Base-by-base conservation (phyloP, 2,329 filamentous ascomycete genomes). In the Ceratocystis ficicola region DNA sequence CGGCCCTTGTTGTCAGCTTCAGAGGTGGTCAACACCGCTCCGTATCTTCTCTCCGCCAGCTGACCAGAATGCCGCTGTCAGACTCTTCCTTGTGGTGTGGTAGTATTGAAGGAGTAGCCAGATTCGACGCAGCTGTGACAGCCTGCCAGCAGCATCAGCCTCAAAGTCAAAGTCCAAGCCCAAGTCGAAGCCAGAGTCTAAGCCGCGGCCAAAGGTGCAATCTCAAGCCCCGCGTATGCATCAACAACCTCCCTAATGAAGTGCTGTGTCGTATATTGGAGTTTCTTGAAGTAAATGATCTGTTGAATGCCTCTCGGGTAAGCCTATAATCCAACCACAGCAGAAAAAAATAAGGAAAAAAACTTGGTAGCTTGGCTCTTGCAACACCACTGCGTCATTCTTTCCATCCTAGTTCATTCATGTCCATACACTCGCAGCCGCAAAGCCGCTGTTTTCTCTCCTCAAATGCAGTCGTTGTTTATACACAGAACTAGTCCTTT, bases 291-390 rank as follows among this genome's bases (percentile, higher is more conserved):
- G 80, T 85, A 59, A 76, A 76, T 71, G 83, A 85, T 72, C 73
- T 85, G 67, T 74, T 85, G 64, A 76, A 78, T 68, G 77, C 77
- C 64, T 85, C 82, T 63, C 77, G 82, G 75, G 82, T 85, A 78
- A 73, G 78, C 63, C 25, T 25, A 44, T 28, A 28, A 20, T 44
- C 36, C 20, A 59, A 48, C 8, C 8, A 25, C 10, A 41, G 36
- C 10, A 1, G 36, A 15, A 41, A 41, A 15, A 41, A 15, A 41
- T 41, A 12, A 41, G 36, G 4, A 41, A 2, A 41, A 41, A 41
- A 5, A 3, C 10, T 5, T 12, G 15, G 36, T 10, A 41, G 36
- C 36, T 41, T 52, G 48, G n/a, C 48, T 25, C 2, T 52, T 8
- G 6, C 48, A n/a, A 8, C n/a, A 8, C n/a, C 22, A 20, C 22